Base-by-base conservation (phyloP, 2,329 filamentous ascomycete species). In the Nothopassalora personata region DNA sequence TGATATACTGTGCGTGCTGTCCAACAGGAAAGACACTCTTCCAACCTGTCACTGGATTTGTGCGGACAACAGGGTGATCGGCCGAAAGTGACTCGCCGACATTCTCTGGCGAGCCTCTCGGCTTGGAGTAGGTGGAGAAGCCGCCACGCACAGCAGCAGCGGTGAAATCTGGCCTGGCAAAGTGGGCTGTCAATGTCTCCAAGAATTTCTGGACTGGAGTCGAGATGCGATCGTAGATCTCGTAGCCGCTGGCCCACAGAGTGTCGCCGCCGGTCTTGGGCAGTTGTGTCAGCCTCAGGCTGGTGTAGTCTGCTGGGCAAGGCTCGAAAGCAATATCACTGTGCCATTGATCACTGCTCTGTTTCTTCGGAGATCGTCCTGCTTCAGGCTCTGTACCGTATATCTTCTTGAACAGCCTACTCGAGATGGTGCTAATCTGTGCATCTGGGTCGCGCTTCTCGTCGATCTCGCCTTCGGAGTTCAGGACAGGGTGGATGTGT, bases 191-290 rank as follows among this genome's bases (percentile, higher is more conserved):
- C 6, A 87, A 72, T 0, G 72, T 71, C 58, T 87, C 84, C 39
- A 87, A 75, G 71, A 87, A 87, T 30, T 74, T 74, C 56, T 82
- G 83, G 50, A 82, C 81, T 0, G 81, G 75, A 1, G 75, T 72
- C 3, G 81, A 84, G 60, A 88, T 77, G 18, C 83, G 80, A 67
- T 89, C 85, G 67, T 86, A 88, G 18, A 87, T 72, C 64, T 88
- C 85, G 66, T 87, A 88, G 0, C 83, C 84, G 0, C 83, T 86
- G 0, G 85, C 86, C 85, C 85, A 89, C 4, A 88, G 78, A 0
- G 86, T 87, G 69, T 86, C 67, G 28, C 68, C 66, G 45, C 83
- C 84, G 0, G 80, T 83, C 39, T 75, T 74, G 0, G 84, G 85
- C 0, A 87, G 72, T 51, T 82, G 73, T 3, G 79, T 80, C 1